These are phyloP conservation scores for Chaetomiaceae sp. DNA, from an alignment of 2,329 filamentous ascomycete genomes.

Conservation along the genomic window DNA sequence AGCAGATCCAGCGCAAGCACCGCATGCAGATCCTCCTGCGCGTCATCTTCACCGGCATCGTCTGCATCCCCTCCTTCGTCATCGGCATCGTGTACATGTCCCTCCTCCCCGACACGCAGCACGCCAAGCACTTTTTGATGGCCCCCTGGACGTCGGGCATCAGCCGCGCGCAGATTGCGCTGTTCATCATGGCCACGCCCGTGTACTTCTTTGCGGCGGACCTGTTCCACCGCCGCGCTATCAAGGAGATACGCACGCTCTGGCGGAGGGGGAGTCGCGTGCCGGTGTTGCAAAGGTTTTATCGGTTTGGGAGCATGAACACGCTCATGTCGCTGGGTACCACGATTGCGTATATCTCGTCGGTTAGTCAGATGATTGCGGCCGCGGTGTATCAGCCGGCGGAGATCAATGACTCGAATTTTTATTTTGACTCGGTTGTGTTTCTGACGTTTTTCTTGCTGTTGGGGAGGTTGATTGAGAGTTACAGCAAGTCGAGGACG, in stretches of 20 bases:
- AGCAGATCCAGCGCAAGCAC: slow-evolving; percentile 66
- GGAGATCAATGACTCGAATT: slow-evolving; percentile 46
- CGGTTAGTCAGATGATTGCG: slow-evolving; percentile 70
- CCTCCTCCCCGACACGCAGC: slow-evolving; percentile 60
- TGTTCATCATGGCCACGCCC: slow-evolving; percentile 78
- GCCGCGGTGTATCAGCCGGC: slow-evolving; percentile 42
- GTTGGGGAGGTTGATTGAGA: slow-evolving; percentile 68
- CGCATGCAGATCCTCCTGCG: slow-evolving; percentile 64
- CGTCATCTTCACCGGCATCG: slow-evolving; percentile 62
- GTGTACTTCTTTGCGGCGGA: slow-evolving; percentile 85
- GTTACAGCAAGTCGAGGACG: slow-evolving; percentile 86
- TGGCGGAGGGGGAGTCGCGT: slow-evolving; percentile 74
- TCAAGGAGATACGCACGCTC: slow-evolving; percentile 72
- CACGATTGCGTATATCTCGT: slow-evolving; percentile 80
- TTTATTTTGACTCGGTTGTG: slow-evolving; percentile 90
- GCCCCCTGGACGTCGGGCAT: slow-evolving; percentile 66
- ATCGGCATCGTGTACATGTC: slow-evolving; percentile 92
- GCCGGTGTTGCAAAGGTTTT: slow-evolving; percentile 70
- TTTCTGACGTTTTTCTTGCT: slow-evolving; percentile 88
- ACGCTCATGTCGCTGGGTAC: slow-evolving; percentile 87
- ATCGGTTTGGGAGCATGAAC: slow-evolving; percentile 96
- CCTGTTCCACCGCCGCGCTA: slow-evolving; percentile 72
- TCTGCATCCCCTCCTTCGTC: slow-evolving; percentile 78
- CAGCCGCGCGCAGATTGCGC: slow-evolving; percentile 70
- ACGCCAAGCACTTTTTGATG: slow-evolving; percentile 63